These are phyloP conservation scores for Candida tallmaniae DNA, from an alignment of 805 yeast genomes.

Conservation along the genomic window DNA sequence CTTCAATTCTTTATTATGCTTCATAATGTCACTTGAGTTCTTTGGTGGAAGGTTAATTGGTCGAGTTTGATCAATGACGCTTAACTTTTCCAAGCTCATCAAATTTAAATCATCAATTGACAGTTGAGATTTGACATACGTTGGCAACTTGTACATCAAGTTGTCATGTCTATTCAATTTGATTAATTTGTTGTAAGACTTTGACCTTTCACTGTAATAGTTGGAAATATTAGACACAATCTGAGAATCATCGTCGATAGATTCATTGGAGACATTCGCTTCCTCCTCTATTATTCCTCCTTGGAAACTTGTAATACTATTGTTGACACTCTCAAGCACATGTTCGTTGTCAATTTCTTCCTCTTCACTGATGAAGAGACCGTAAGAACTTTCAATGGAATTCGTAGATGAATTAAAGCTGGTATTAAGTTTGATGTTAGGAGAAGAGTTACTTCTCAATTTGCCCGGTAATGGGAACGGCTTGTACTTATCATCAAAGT, in stretches of 20 bases:
- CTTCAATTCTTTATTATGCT: slow-evolving; percentile 55
- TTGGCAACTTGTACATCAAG: slow-evolving; percentile 34
- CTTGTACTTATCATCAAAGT: slow-evolving; percentile 19
- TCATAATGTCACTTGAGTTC: slow-evolving; percentile 42
- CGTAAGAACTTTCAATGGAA: slow-evolving; percentile 16
- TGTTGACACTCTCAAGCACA: not conserved
- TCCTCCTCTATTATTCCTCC: slow-evolving; percentile 1
- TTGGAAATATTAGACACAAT: slow-evolving; percentile 33
- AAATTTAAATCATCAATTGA: slow-evolving; percentile 55
- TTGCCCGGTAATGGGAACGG: slow-evolving; percentile 31
- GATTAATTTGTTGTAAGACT: slow-evolving; percentile 29
- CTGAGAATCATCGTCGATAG: slow-evolving; percentile 22
- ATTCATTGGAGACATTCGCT: not conserved
- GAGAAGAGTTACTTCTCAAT: slow-evolving; percentile 14
- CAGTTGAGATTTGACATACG: slow-evolving; percentile 33
- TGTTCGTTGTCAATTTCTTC: not conserved
- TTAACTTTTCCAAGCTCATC: slow-evolving; percentile 58
- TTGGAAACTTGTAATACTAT: slow-evolving; percentile 3
- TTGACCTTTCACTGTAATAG: slow-evolving; percentile 33
- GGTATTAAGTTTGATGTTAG: slow-evolving; percentile 5
- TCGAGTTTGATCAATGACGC: slow-evolving; percentile 53
- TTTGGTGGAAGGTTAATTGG: slow-evolving; percentile 75
- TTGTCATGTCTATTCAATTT: slow-evolving; percentile 29
- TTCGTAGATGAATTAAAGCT: slow-evolving; percentile 7
- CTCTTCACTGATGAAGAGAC: slow-evolving; percentile 8